Evolutionary conservation across 2,329 filamentous ascomycete species (phyloP), one percentile per base, ranked within the genome.

Genomic region (Colletotrichum neosansevieriae): DNA sequence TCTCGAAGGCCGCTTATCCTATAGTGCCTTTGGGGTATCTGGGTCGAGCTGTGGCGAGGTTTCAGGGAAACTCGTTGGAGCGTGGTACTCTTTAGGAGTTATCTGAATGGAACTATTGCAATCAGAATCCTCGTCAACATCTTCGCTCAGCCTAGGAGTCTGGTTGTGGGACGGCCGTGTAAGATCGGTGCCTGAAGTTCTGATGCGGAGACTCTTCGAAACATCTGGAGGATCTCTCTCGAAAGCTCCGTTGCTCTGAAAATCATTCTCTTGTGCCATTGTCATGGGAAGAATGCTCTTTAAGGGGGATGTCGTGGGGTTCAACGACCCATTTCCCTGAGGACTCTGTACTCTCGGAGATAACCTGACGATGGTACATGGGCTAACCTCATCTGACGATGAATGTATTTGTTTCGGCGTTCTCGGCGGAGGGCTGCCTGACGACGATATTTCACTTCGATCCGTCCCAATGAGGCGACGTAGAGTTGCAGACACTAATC

Each of bases 41-140:
- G 44, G 34, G 6, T 19, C 38, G 11, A 3, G 36, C 12, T n/a
- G 2, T 15, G 36, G 36, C 11, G 44, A 13, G 6, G 12, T 54
- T 7, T 9, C 13, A 2, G 45, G 45, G 7, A 24, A 21, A 9
- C 19, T 21, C 12, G 29, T 66, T 10, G 53, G 32, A 15, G 32
- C 36, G n/a, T 36, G n/a, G n/a, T 53, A 62, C 3, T 61, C 51
- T 15, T 67, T 66, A 32, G 69, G 66, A 10, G 66, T 70, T 40
- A 44, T 44, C 19, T 70, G 50, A 32, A 58, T 59, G 13, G 66
- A 59, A 10, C n/a, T 59, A 11, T 32, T 51, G 21, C 45, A n/a
- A 47, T 58, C 32, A 7, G 38, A 58, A 21, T 13, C 13, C 9
- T 10, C n/a, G 11, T 53, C 42, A 13, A 32, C 6, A 44, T 62